phyloP scores from a whole-genome alignment of 371 early-diverging fungal genomes.

The Lichtheimia corymbifera region DNA sequence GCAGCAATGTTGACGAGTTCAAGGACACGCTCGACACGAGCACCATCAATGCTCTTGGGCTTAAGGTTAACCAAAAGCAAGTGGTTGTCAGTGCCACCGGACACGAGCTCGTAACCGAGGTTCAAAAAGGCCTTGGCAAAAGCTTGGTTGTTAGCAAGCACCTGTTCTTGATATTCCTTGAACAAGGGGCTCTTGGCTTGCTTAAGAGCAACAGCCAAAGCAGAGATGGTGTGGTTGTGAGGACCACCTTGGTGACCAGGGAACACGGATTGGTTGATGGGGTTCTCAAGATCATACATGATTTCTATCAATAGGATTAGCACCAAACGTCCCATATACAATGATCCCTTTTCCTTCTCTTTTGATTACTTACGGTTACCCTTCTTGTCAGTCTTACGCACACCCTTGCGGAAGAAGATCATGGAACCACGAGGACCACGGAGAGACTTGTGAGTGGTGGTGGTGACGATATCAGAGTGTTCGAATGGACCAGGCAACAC shows the following conservation, averaged over 20 bases:
- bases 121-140: slow-evolving; percentile 78
- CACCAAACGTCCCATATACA: not conserved
- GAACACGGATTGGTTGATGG: slow-evolving; percentile 98
- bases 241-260: slow-evolving; percentile 99
- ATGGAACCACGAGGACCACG: slow-evolving; percentile 99
- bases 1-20: slow-evolving; percentile 95
- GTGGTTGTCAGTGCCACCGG: slow-evolving; percentile 96
- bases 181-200: slow-evolving; percentile 85
- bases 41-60: slow-evolving; percentile 87
- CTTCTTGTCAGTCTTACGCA: slow-evolving; percentile 81
- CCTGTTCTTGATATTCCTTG: slow-evolving; percentile 90
- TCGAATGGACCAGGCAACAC: slow-evolving; percentile 92
- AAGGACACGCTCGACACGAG: slow-evolving; percentile 91
- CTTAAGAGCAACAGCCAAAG: slow-evolving; percentile 95
- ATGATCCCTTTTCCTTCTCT: not conserved
- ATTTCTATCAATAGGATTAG: slow-evolving; percentile 47
- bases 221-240: slow-evolving; percentile 99
- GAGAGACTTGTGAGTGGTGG: slow-evolving; percentile 99
- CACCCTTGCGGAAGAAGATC: slow-evolving; percentile 97
- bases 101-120: slow-evolving; percentile 83
- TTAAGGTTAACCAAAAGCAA: slow-evolving; percentile 87
- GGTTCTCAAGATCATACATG: slow-evolving; percentile 86
- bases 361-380: slow-evolving; percentile 57
- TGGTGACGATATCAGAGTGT: slow-evolving; percentile 97
- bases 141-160: slow-evolving; percentile 86